These are phyloP conservation scores for Aspergillus bombycis DNA, from an alignment of 2,329 filamentous ascomycete species.

Conservation along the genomic window DNA sequence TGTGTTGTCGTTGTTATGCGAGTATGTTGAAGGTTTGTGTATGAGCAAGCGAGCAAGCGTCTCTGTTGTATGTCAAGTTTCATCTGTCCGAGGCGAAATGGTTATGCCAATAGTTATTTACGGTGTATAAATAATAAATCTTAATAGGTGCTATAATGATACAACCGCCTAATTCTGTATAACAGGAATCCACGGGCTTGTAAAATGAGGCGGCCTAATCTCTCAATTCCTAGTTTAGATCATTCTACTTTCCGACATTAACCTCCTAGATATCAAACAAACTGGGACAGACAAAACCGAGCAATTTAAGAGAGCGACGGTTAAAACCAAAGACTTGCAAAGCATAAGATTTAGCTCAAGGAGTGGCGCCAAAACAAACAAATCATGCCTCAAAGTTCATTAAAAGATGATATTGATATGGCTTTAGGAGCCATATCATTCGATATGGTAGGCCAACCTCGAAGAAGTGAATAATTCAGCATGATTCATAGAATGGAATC, in stretches of 20 bases:
- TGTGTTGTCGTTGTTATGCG: background rate
- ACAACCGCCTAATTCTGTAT: background rate
- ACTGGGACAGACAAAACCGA: constrained; percentile 10
- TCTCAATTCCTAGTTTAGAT: constrained; percentile 46
- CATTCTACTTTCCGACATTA: constrained; percentile 28
- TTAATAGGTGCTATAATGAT: background rate
- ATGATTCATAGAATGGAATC: constrained; percentile 27
- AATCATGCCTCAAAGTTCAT: constrained; percentile 30
- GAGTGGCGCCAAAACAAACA: constrained; percentile 19
- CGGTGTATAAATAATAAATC: background rate
- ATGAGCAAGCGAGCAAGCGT: constrained; percentile 2
- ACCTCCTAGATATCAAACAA: constrained; percentile 20
- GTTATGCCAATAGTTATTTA: background rate
- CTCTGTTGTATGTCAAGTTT: background rate
- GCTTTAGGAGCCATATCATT: constrained; percentile 43
- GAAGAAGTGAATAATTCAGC: constrained; percentile 40
- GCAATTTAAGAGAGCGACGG: constrained; percentile 3
- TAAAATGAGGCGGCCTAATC: constrained; percentile 47
- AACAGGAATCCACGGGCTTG: background rate
- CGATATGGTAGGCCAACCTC: constrained; percentile 50
- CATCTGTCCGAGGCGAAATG: background rate
- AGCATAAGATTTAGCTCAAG: constrained; percentile 14
- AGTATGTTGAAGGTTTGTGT: background rate
- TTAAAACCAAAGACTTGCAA: constrained; percentile 11
- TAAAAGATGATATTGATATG: constrained; percentile 32